Base-by-base conservation (phyloP, 2,329 filamentous ascomycete species). In the Pezicula carpinea region DNA sequence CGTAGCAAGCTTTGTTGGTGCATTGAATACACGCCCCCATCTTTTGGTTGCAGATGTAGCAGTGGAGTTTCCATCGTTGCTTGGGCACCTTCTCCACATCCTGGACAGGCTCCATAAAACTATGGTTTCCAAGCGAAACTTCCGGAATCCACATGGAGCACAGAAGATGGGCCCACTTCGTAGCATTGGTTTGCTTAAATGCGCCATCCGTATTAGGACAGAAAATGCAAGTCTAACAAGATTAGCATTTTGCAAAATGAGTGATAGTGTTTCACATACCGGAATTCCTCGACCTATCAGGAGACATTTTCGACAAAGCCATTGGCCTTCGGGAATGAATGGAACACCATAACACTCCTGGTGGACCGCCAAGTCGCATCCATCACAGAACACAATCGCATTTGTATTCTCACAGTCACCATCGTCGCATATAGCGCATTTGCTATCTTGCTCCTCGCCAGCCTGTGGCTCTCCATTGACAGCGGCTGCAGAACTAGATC, bases 371-470 rank as follows among this genome's bases (percentile, higher is more conserved):
- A 99, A 74, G 67, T 99, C 95, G 68, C 93, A 99, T 3, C 93
- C 93, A 64, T 99, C 93, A 65, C 93, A 99, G 64, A 99, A 99
- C 18, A 99, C 93, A 61, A 99, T 99, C 1, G 93, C 93, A 63
- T 99, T 99, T 18, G 93, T 95, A 66, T 99, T 99, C 69, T 99
- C 93, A 63, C 93, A 99, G 63, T 99, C 93, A n/a, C 93, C 93
- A 62, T 99, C 93, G 63, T 99, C 93, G 64, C 93, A 99, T 48
- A 99, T 95, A 18, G 89, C 91, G 64, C 93, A 99, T 67, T 96
- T 97, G 58, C 87, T 96, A 66, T 99, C 93, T 58, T 93, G 91
- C 67, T 97, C 92, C 68, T 97, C 93, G 17, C 89, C 89, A 22
- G 79, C 83, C 54, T 86, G 82, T 38, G 87, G 85, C 69, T 97